These are phyloP conservation scores for Capillidium rhysosporum DNA, from an alignment of 371 early-diverging fungal species.

Conservation along the genomic window DNA sequence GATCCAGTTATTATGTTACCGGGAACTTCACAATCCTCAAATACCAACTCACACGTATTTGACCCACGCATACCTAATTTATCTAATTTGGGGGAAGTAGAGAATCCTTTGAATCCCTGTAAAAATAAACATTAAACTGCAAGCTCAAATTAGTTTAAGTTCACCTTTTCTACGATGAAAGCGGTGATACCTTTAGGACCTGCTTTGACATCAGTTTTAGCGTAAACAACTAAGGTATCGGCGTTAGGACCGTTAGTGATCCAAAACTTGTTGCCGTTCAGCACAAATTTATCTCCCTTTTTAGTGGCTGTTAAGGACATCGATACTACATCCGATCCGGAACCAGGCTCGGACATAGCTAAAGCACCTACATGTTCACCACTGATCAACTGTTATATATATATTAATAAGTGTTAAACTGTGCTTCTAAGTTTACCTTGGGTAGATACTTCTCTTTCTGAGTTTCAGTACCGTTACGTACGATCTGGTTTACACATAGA, in stretches of 20 bases:
- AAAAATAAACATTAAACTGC: neutral
- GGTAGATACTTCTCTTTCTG: conserved; percentile 88
- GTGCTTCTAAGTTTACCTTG: conserved; percentile 18
- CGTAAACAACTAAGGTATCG: conserved; percentile 82
- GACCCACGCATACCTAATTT: conserved; percentile 96
- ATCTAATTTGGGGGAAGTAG: conserved; percentile 74
- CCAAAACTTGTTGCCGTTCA: conserved; percentile 89
- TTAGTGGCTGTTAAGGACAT: conserved; percentile 76
- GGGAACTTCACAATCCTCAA: conserved; percentile 87
- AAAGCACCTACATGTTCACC: conserved; percentile 88
- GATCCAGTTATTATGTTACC: conserved; percentile 22
- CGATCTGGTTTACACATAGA: conserved; percentile 92
- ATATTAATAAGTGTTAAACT: neutral
- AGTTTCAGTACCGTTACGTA: conserved; percentile 69
- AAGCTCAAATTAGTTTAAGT: neutral
- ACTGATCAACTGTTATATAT: conserved; percentile 33
- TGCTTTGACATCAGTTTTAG: conserved; percentile 66
- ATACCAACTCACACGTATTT: conserved; percentile 88
- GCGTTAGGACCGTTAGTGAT: conserved; percentile 97
- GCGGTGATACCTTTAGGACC: conserved; percentile 85
- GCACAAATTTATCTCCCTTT: conserved; percentile 56
- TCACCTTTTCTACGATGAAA: conserved; percentile 73
- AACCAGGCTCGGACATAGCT: conserved; percentile 87
- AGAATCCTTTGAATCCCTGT: conserved; percentile 70
- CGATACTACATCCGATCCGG: conserved; percentile 89